These are phyloP conservation scores for Globisporangium barbulae DNA, from an alignment of 352 stramenopile genomes.

Conservation along the genomic window DNA sequence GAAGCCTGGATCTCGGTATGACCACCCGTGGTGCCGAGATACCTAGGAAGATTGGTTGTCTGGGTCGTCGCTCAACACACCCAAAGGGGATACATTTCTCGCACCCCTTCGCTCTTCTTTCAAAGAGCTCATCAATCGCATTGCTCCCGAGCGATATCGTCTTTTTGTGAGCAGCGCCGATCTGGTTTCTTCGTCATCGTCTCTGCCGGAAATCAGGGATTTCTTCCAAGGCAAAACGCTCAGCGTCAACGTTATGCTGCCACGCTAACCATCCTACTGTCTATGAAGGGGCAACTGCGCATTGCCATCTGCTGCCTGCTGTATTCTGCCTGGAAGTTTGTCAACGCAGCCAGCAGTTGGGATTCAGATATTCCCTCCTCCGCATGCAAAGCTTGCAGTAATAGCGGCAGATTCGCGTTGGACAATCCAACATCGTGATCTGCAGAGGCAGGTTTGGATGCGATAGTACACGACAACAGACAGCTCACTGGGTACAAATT, in stretches of 20 bases:
- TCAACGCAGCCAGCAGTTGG: background rate
- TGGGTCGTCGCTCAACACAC: background rate
- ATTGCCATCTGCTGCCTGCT: too few species aligned
- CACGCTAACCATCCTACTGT: background rate
- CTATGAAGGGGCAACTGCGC: too few species aligned
- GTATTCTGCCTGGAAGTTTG: too few species aligned
- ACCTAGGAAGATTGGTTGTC: too few species aligned
- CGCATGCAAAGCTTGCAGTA: too few species aligned
- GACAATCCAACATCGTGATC: background rate
- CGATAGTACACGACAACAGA: background rate
- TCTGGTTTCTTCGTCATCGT: background rate
- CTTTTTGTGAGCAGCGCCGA: background rate
- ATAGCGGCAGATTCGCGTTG: background rate
- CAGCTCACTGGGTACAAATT: background rate
- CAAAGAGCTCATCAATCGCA: background rate
- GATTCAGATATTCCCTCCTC: background rate
- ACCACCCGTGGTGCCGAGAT: too few species aligned
- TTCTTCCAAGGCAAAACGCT: background rate
- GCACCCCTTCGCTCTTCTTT: too few species aligned
- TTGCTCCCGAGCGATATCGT: background rate
- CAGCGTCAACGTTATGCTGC: conserved; percentile 4
- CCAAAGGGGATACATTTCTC: background rate
- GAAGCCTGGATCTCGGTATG: too few species aligned
- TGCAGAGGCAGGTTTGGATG: background rate
- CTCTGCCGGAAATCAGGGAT: conserved; percentile 8